Percentiles rank a stretch among this genome's conserved stretches.
phyloP scores from a whole-genome alignment of 768 basidiomycete genomes.

The Podaxis sp. region DNA sequence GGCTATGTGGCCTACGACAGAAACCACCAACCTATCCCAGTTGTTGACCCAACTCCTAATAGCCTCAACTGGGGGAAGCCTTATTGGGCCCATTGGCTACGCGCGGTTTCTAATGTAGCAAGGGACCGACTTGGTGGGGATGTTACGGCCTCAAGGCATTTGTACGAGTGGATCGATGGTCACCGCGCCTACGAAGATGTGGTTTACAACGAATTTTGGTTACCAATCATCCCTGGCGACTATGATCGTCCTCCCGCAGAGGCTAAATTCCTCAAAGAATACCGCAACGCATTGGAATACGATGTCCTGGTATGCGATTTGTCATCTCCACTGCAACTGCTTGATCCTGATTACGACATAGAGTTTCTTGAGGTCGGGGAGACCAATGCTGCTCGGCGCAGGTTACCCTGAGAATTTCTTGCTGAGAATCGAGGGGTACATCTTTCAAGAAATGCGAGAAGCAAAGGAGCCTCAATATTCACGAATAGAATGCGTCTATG shows the following conservation, averaged over 20 bases:
- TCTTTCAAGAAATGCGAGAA: slow-evolving; percentile 49
- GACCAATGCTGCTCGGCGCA: slow-evolving; percentile 65
- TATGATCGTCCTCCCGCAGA: slow-evolving; percentile 35
- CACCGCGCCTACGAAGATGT: slow-evolving; percentile 60
- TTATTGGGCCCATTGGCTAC: slow-evolving; percentile 12
- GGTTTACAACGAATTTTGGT: slow-evolving; percentile 57
- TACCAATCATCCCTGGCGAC: slow-evolving; percentile 57
- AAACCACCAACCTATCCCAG: slow-evolving; percentile 28
- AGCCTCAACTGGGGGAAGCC: neutral
- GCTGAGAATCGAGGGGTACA: slow-evolving; percentile 50
- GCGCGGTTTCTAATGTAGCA: slow-evolving; percentile 1
- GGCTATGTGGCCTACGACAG: slow-evolving; percentile 63
- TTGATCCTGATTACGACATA: slow-evolving; percentile 22
- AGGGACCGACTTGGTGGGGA: slow-evolving; percentile 11
- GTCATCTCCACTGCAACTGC: neutral
- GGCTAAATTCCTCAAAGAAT: slow-evolving; percentile 40
- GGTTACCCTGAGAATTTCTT: slow-evolving; percentile 56
- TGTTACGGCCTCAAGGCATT: slow-evolving; percentile 39
- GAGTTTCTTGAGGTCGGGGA: slow-evolving; percentile 63
- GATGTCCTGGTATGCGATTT: slow-evolving; percentile 48
- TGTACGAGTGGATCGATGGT: slow-evolving; percentile 44
- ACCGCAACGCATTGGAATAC: slow-evolving; percentile 33
- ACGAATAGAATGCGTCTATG: slow-evolving; percentile 60
- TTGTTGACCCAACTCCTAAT: neutral
- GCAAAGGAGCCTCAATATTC: slow-evolving; percentile 48